These are phyloP conservation scores for Batrachochytrium dendrobatidis DNA, from an alignment of 371 early-diverging fungal genomes.

Conservation along the genomic window DNA sequence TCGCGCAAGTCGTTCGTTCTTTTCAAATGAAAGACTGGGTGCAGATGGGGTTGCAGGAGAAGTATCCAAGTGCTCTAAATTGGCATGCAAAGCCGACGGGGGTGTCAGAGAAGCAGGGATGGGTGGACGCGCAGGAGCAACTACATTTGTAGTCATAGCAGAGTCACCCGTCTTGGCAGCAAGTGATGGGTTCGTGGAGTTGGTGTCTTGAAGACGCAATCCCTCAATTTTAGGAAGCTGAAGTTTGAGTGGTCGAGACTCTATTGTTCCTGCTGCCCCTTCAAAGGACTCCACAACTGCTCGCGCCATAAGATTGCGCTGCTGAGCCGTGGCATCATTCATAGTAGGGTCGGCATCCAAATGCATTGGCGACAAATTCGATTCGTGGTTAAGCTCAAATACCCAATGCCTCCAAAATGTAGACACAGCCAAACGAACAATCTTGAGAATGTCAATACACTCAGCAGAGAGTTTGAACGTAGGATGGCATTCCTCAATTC, in stretches of 20 bases:
- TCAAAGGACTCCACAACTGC: slow-evolving; percentile 1
- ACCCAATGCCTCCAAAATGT: slow-evolving; percentile 65
- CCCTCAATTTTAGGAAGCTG: too few species aligned
- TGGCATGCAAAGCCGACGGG: not conserved
- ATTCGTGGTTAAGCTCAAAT: not conserved
- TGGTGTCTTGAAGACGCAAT: too few species aligned
- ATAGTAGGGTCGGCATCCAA: too few species aligned
- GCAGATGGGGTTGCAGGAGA: not conserved
- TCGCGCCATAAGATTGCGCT: not conserved
- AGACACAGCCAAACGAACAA: slow-evolving; percentile 59
- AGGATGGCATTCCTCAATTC: slow-evolving; percentile 57
- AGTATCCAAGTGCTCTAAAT: not conserved
- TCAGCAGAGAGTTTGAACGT: slow-evolving; percentile 46
- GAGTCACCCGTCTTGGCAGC: not conserved
- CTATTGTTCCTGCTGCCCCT: too few species aligned
- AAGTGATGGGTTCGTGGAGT: too few species aligned
- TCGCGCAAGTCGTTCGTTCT: slow-evolving; percentile 57
- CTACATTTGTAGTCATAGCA: not conserved
- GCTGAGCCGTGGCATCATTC: too few species aligned
- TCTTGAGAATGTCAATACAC: slow-evolving; percentile 50
- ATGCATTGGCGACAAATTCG: not conserved
- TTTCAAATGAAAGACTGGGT: slow-evolving; percentile 38
- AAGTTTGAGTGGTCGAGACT: too few species aligned
- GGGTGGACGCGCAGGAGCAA: not conserved
- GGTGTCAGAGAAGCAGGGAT: not conserved